Percentiles rank a stretch among this genome's conserved stretches.
Evolutionary conservation across 2,329 filamentous ascomycete genomes (phyloP).

Genomic region (Pseudogymnoascus sp.): DNA sequence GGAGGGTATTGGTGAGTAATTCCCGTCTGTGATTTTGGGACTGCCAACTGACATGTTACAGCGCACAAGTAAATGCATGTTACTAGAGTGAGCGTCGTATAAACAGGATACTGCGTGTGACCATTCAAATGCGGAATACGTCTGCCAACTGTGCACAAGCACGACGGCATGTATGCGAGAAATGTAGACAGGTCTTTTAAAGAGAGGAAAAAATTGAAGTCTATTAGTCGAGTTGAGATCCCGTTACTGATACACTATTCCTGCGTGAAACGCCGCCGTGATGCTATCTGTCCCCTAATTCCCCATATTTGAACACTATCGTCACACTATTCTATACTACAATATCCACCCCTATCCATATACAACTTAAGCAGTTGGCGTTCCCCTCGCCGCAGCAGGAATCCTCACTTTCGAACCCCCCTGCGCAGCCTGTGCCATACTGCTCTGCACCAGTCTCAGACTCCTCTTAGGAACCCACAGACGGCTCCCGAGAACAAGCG

Average conservation of each 20-base stretch:
- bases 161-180: not conserved
- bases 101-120: not conserved
- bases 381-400: not conserved
- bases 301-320: conserved; percentile 4
- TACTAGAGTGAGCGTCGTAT: conserved; percentile 6
- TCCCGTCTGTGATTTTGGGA: not conserved
- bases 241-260: not conserved
- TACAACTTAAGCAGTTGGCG: not conserved
- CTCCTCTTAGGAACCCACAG: conserved; percentile 65
- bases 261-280: conserved; percentile 1
- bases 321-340: not conserved
- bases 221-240: conserved; percentile 8
- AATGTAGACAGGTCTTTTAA: not conserved
- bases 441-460: conserved; percentile 47
- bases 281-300: not conserved
- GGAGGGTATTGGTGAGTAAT: conserved; percentile 43
- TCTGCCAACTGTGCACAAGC: not conserved
- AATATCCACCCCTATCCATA: not conserved
- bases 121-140: not conserved
- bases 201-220: not conserved
- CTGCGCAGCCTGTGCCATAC: conserved; percentile 14
- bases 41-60: not conserved
- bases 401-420: not conserved
- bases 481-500: conserved; percentile 69
- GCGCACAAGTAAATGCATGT: conserved; percentile 13